phyloP scores from a whole-genome alignment of 495 filamentous ascomycete genomes.

The Penicillium verhagenii region DNA sequence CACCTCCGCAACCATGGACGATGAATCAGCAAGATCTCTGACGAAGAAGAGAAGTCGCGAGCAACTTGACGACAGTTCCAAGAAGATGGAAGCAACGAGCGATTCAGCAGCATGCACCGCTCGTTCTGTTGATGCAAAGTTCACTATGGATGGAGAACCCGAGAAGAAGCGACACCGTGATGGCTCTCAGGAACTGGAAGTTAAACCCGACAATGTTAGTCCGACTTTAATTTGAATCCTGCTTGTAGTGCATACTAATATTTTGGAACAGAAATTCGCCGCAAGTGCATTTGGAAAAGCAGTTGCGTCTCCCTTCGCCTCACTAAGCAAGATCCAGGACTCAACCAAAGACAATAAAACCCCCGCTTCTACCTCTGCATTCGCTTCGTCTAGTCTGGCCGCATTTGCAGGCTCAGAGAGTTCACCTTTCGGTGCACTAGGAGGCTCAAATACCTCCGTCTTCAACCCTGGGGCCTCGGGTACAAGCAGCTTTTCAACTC shows the following conservation, averaged over 20 bases:
- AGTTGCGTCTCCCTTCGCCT: conserved; percentile 52
- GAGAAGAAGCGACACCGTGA: conserved; percentile 51
- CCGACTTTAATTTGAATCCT: neutral
- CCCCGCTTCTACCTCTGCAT: conserved; percentile 47
- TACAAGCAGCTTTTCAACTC: conserved; percentile 13
- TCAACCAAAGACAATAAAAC: conserved; percentile 13
- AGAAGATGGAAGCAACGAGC: conserved; percentile 11
- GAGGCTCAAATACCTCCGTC: conserved; percentile 38
- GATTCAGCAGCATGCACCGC: neutral
- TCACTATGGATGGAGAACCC: conserved; percentile 31
- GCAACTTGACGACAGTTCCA: conserved; percentile 44
- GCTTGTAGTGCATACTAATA: neutral
- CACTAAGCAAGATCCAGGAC: conserved; percentile 30
- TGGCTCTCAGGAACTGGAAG: conserved; percentile 36
- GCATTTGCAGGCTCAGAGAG: conserved; percentile 52
- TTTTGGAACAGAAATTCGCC: conserved; percentile 35
- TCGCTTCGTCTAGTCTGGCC: conserved; percentile 51
- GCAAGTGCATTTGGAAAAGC: conserved; percentile 53
- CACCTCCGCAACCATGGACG: conserved; percentile 7
- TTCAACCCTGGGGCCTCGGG: conserved; percentile 34
- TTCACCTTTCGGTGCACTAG: conserved; percentile 57
- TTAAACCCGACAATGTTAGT: conserved; percentile 15
- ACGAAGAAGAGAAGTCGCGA: conserved; percentile 55
- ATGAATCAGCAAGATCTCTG: conserved; percentile 19
- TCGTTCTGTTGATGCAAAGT: conserved; percentile 7